Percentiles rank a stretch among this genome's conserved stretches.
Evolutionary conservation across 768 basidiomycete species (phyloP).

Genomic region (Paxillus rubicundulus): DNA sequence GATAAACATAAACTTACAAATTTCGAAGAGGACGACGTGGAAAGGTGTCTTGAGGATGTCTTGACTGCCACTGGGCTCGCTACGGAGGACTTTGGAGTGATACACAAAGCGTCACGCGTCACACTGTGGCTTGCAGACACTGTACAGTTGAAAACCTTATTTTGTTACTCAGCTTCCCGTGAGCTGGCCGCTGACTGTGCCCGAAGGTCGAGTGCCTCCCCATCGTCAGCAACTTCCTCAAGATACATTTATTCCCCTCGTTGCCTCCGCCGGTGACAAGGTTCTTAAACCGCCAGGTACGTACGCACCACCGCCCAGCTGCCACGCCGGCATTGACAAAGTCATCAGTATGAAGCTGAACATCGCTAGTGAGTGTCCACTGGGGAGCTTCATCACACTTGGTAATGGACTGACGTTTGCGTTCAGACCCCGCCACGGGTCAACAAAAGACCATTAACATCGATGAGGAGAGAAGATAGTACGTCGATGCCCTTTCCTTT

Average conservation of each 20-base stretch:
- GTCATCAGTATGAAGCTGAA: conserved; percentile 87
- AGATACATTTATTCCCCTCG: conserved; percentile 29
- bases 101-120: conserved; percentile 25
- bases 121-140: conserved; percentile 34
- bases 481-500: conserved; percentile 27
- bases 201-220: conserved; percentile 21
- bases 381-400: conserved; percentile 1
- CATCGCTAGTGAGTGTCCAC: conserved; percentile 76
- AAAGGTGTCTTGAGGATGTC: conserved; percentile 44
- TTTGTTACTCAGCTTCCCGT: conserved; percentile 33
- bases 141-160: conserved; percentile 66
- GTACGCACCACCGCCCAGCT: neutral
- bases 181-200: conserved; percentile 33
- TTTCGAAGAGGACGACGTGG: conserved; percentile 27
- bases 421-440: conserved; percentile 89
- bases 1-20: conserved; percentile 33
- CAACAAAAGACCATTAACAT: conserved; percentile 94
- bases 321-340: conserved; percentile 1
- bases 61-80: conserved; percentile 32
- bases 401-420: conserved; percentile 13
- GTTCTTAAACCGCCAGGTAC: conserved; percentile 29
- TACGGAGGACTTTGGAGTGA: conserved; percentile 4
- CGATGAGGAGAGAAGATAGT: conserved; percentile 89
- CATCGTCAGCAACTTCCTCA: conserved; percentile 31
- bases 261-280: conserved; percentile 45